Evolutionary conservation across 257 asterid genomes (phyloP).

Genomic region (Cynanchum wilfordii): DNA sequence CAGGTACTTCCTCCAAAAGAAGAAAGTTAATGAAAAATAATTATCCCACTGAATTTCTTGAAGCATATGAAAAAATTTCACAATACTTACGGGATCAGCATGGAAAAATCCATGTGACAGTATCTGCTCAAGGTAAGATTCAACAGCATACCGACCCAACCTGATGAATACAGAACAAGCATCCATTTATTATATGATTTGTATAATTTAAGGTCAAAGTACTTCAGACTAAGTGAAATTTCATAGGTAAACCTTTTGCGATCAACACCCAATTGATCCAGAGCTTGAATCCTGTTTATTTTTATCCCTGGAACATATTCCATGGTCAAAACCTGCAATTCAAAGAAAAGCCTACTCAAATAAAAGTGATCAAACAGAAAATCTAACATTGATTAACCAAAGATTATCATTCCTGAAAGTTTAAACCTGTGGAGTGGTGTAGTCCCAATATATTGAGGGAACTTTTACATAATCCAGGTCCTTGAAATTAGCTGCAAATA

Average conservation of each 20-base stretch:
- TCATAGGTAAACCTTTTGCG: constrained; percentile 49
- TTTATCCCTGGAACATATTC: constrained; percentile 93
- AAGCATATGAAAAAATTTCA: neutral
- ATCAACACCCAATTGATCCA: constrained; percentile 87
- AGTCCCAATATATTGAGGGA: constrained; percentile 77
- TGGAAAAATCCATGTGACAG: constrained; percentile 89
- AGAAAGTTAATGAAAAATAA: neutral
- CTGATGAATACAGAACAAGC: constrained; percentile 28
- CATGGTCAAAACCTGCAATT: constrained; percentile 65
- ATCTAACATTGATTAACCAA: constrained; percentile 7
- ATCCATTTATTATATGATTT: neutral
- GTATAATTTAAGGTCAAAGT: neutral
- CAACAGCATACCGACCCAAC: constrained; percentile 87
- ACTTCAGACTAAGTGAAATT: neutral
- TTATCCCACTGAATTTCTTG: neutral
- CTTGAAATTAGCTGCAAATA: constrained; percentile 71
- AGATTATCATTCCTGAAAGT: constrained; percentile 15
- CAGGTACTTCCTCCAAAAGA: neutral
- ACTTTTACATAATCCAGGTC: constrained; percentile 79
- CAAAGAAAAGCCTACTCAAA: constrained; percentile 17
- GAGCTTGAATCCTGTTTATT: constrained; percentile 84
- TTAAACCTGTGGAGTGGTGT: constrained; percentile 85
- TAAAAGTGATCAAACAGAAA: constrained; percentile 16
- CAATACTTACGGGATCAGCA: constrained; percentile 71
- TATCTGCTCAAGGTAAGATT: constrained; percentile 90